Evolutionary conservation across 164 flowering plant genomes (phyloP), one percentile per base, ranked within the genome.

Genomic region (Umbilicus rupestris): DNA sequence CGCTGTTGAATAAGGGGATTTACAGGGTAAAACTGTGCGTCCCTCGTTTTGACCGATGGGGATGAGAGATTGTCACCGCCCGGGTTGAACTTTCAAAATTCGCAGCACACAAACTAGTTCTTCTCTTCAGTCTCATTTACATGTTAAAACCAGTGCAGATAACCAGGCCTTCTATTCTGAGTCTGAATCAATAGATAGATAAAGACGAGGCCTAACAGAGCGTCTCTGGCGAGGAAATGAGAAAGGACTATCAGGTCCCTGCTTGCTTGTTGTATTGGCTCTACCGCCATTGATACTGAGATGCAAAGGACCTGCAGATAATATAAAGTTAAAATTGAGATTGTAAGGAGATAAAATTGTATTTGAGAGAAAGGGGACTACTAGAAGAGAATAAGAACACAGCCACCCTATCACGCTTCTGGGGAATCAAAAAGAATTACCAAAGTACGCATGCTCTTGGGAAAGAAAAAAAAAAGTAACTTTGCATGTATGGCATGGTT

Each of bases 141-240:
- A 14, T 9, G 44, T 41, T 41, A 55, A 24, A 52, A 28, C 60
- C 33, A 55, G 11, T 26, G 57, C 57, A 50, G 57, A 50, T 20
- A 50, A 2, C 57, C 28, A 12, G 31, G 60, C 46, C 19, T 41
- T 63, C 65, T 63, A 63, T 63, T 63, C 65, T 12, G 65, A 63
- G 24, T 33, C 65, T 11, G 65, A 63, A 63, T 63, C 22, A 10
- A 63, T 37, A 26, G 65, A 63, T 7, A 37, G 42, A 37, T 33
- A n/a, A 22, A 63, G 42, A 37, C 46, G 39, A 7, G 65, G 65
- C 46, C 65, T 63, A 12, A 63, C 65, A 12, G 65, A 35, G 45
- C 65, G 65, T 63, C 45, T 63, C 65, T 63, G 65, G 28, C 65
- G 65, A 37, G 65, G 65, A 63, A n/a, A 63, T 37, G 65, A 63